A percentile compares a stretch with the other conserved stretches of the same genome.
phyloP scores from a whole-genome alignment of 192 early-diverging fungal genomes.

The Coemansia pectinata region DNA sequence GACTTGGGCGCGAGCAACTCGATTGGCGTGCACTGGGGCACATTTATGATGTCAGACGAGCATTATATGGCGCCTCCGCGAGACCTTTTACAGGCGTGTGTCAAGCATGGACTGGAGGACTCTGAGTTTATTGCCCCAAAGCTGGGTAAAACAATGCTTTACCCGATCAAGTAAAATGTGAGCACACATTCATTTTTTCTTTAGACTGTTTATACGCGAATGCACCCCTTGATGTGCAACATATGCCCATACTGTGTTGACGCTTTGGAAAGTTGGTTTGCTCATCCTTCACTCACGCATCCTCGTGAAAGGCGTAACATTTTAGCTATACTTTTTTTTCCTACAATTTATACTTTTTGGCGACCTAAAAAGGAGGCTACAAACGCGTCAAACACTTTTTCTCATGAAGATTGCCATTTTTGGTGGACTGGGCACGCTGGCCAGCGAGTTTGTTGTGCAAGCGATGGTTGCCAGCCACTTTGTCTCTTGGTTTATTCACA shows the following conservation, averaged over 20 bases:
- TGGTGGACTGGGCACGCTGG: conserved; percentile 28
- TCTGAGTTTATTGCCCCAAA: conserved; percentile 38
- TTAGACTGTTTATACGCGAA: neutral
- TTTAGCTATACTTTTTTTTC: neutral
- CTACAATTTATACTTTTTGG: neutral
- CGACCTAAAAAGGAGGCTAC: neutral
- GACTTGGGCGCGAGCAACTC: conserved; percentile 65
- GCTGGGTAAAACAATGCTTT: conserved; percentile 40
- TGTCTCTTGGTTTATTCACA: conserved; percentile 29
- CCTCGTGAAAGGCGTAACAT: neutral
- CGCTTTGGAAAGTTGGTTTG: neutral
- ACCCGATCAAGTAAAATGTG: neutral
- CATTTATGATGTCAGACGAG: conserved; percentile 79
- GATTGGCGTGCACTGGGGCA: conserved; percentile 88
- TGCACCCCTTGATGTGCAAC: neutral
- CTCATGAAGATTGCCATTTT: conserved; percentile 42
- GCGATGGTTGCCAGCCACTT: conserved; percentile 27
- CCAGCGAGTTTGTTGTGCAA: conserved; percentile 31
- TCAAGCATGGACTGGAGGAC: conserved; percentile 21
- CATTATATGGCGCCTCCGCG: conserved; percentile 67
- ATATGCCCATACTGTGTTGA: neutral
- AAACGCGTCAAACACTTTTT: neutral
- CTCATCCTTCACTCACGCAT: neutral
- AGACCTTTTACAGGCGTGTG: conserved; percentile 57
- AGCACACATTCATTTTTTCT: neutral